Evolutionary conservation across 306 rosid genomes (phyloP), one percentile per base, ranked within the genome.

Genomic region (Gleditsia sinensis): DNA sequence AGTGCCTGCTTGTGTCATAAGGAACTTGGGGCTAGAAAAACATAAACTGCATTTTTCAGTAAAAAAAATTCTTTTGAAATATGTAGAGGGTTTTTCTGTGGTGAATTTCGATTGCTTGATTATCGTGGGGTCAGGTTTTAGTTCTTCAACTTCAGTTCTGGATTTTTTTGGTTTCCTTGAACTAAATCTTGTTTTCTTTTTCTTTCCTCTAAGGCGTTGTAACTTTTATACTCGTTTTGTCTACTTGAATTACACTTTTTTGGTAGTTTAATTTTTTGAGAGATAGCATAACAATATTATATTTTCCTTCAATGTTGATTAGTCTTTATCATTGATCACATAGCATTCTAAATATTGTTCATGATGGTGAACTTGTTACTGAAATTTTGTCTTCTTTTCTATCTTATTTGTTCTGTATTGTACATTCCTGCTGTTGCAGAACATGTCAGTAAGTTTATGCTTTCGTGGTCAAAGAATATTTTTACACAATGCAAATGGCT

Each of bases 391-490:
- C 56, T 75, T 76, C 17, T 12, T 62, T 75, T 76, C 17, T 12
- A 16, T 60, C 49, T 71, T 21, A 40, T 39, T 13, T 19, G 40
- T 53, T 69, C 57, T 60, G 50, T 59, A 69, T 32, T 76, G 32
- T 81, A 42, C 48, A 34, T 77, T 53, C 65, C 64, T 51, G 36
- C 49, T 36, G 64, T 72, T 88, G 86, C 89, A 94, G 98, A 96
- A 91, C 55, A 45, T 83, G 77, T 76, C 89, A 10, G 88, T 90
- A 71, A 88, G 83, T 85, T 85, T 91, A 84, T 83, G 95, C 82
- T 94, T 91, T 46, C 98, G 97, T 67, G 96, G 96, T 75, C 98
- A 94, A 84, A 87, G 89, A 79, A 84, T 94, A 86, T 91, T 90
- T 78, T 74, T 94, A 75, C 97, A 94, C 78, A 91, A 91, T 82